These are phyloP conservation scores for Dactylellina haptotyla DNA, from an alignment of 2,329 filamentous ascomycete genomes.

Conservation along the genomic window DNA sequence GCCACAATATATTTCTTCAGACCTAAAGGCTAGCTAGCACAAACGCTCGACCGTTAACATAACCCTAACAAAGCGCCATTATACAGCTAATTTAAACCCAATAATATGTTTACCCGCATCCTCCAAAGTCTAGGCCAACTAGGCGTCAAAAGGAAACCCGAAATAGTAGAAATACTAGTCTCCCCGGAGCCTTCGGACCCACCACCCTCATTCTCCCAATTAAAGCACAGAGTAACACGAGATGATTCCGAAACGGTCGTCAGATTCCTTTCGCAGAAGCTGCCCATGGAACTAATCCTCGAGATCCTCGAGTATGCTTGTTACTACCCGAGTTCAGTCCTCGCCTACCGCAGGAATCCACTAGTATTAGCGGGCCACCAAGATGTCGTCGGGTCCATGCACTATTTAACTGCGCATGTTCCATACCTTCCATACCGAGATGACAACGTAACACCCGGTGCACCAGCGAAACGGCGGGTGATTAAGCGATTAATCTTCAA, in stretches of 20 bases:
- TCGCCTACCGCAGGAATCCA: background rate
- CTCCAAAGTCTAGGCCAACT: background rate
- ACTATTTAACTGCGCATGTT: constrained; percentile 19
- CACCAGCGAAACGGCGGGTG: background rate
- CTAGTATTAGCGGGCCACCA: constrained; percentile 1
- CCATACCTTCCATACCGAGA: background rate
- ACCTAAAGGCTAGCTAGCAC: no score
- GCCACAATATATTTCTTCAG: no score
- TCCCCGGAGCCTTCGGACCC: background rate
- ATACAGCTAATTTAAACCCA: background rate
- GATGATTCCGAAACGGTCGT: background rate
- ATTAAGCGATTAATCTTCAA: constrained; percentile 19
- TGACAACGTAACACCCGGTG: background rate
- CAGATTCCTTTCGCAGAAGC: background rate
- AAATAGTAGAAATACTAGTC: no score
- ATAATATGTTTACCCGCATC: background rate
- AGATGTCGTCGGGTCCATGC: background rate
- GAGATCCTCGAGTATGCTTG: constrained; percentile 19
- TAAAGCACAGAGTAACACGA: constrained; percentile 1
- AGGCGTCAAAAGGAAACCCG: no score
- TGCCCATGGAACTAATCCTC: constrained; percentile 19
- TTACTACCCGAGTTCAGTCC: constrained; percentile 8
- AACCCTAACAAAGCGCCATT: no score
- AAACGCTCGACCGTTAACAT: no score
- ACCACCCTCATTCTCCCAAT: background rate